Conservation (phyloP, 352 stramenopile species). For the Globisporangium middletonii region DNA sequence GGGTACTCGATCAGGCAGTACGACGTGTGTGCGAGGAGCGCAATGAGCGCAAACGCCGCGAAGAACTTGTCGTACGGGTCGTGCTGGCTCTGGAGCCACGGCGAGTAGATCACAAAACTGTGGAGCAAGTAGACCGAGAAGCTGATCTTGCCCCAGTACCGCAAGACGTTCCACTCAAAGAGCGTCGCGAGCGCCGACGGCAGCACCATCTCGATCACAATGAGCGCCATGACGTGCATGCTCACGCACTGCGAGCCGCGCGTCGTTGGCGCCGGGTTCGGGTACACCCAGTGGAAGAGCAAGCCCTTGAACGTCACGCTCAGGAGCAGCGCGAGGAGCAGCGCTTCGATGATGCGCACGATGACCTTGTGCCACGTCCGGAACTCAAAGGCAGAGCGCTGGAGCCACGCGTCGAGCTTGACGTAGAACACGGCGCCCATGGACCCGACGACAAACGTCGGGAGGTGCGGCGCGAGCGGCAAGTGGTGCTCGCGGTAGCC, state of each 20-base stretch:
- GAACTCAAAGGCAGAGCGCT: conserved; percentile 11
- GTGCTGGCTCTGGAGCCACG: conserved; percentile 14
- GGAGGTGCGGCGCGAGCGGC: conserved; percentile 20
- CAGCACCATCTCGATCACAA: conserved; percentile 33
- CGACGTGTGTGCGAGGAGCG: conserved; percentile 25
- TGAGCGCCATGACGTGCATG: conserved; percentile 15
- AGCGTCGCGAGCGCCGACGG: conserved; percentile 17
- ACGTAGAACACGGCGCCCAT: conserved; percentile 21
- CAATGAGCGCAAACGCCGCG: conserved; percentile 19
- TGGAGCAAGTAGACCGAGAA: conserved; percentile 40
- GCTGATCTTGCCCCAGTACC: conserved; percentile 30
- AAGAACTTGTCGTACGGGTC: conserved; percentile 35
- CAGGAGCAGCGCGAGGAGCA: conserved; percentile 14
- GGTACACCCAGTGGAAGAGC: conserved; percentile 24
- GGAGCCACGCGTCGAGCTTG: conserved; percentile 15
- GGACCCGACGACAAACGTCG: conserved; percentile 31
- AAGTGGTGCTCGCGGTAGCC: conserved; percentile 17
- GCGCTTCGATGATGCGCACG: conserved; percentile 15
- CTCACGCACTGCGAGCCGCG: conserved; percentile 19
- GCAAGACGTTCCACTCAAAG: conserved; percentile 28
- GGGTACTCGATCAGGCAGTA: conserved; percentile 41
- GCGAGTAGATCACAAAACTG: conserved; percentile 33
- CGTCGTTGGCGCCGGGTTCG: conserved; percentile 14
- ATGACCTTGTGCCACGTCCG: conserved; percentile 3
- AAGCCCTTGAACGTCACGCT: conserved; percentile 17